Evolutionary conservation across 2,329 filamentous ascomycete genomes (phyloP), one percentile per base, ranked within the genome.

Genomic region (Talaromyces sp.): DNA sequence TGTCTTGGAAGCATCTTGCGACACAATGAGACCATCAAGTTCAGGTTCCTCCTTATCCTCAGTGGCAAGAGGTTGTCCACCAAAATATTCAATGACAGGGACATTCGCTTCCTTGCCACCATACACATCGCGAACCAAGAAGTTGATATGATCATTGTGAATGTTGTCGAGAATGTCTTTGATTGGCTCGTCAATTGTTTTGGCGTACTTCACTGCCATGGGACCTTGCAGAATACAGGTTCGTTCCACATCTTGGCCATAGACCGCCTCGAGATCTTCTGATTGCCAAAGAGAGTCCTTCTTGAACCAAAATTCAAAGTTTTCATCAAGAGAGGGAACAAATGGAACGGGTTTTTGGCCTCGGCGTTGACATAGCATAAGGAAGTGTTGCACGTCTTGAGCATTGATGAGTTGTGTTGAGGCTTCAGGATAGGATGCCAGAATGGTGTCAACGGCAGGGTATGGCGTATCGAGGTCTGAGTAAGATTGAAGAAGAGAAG

Each of bases 271-370:
- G 11, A 99, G 83, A 70, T 99, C 94, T 77, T 99, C 94, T 0
- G 94, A 97, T 78, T 99, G 94, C 94, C 94, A 99, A 8, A 99
- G 84, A 1, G 94, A 99, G 75, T 99, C 94, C 81, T 99, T 99
- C 87, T 99, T 99, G 88, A 99, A 99, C 81, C 91, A 99, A 79
- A 95, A 96, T 74, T 99, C 94, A 67, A 99, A 99, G 73, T 93
- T 96, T 64, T 96, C 92, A 69, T 99, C 94, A 24, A 99, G 83
- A n/a, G 89, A 83, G 5, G 94, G 94, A 31, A 99, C 92, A 73
- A 99, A 99, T 0, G 93, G 94, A 29, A 95, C 90, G 2, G 94
- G 94, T 83, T 99, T 99, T 81, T 99, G 94, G 46, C 88, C 89
- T 54, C 89, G 90, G 41, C 92, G 88, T 78, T 94, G 88, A 82